Evolutionary conservation across 1,139 yeast species (phyloP), one percentile per base, ranked within the genome.

Genomic region (Debaryomycetaceae sp.): DNA sequence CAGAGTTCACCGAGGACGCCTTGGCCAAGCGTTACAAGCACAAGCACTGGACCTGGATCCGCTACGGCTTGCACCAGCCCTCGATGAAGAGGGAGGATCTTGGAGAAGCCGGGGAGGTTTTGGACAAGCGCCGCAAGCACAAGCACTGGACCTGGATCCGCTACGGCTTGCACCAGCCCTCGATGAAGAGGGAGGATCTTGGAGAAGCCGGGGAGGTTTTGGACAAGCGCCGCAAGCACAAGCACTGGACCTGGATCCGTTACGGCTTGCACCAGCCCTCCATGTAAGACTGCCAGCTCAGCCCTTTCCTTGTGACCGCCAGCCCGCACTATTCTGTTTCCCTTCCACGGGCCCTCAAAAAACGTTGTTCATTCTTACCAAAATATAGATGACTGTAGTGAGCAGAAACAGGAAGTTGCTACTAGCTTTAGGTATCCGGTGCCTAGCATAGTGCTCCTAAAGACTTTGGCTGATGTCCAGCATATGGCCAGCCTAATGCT

Each of bases 21-120:
- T 12, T 13, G 6, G 10, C 23, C n/a, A 17, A 29, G 10, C 10
- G 23, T 22, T 16, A 9, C 27, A 10, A 28, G 16, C 11, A 28
- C 11, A 21, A 11, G 5, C 18, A 26, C 12, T 26, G 29, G 29
- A 8, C 16, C 12, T 30, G 33, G 33, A 15, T 18, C n/a, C 4
- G 3, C 4, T 10, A 7, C 11, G 15, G n/a, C 11, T 20, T 25
- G 8, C 10, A 17, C 25, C 20, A 27, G 15, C 34, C 34, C 15
- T n/a, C 5, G 11, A 10, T 20, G 6, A 30, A 28, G 22, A 31
- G 34, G 18, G 32, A 27, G 16, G 26, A 12, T 27, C 22, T 15
- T 17, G 33, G 28, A 16, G 26, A 18, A 21, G 18, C 4, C n/a
- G n/a, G n/a, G n/a, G n/a, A 20, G 13, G 9, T 14, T 6, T 12